Conservation (phyloP, 345 rosid species). For the Litchi chinensis region DNA sequence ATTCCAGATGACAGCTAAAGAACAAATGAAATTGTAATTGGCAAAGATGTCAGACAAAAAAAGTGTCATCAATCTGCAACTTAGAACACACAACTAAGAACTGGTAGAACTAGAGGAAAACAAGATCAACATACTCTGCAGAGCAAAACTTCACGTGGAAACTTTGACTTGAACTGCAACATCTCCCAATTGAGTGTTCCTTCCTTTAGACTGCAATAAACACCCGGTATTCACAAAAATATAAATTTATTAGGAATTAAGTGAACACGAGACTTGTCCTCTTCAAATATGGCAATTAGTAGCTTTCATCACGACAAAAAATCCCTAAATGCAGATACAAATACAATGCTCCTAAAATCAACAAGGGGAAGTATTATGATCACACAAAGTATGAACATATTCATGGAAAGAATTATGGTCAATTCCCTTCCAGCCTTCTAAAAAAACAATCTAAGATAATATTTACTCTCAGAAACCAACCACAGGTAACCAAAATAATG, state of each 20-base stretch:
- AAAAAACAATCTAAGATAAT: not conserved
- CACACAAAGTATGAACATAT: not conserved
- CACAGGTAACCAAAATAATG: not conserved
- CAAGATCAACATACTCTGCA: slow-evolving; percentile 69
- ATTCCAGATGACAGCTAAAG: not conserved
- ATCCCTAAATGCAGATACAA: not conserved
- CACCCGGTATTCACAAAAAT: slow-evolving; percentile 11
- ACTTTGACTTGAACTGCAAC: slow-evolving; percentile 90
- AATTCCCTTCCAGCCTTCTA: not conserved
- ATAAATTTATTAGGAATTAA: not conserved
- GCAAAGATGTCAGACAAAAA: not conserved
- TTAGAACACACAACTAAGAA: not conserved
- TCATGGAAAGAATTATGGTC: not conserved
- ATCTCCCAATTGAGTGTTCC: slow-evolving; percentile 91
- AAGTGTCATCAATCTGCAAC: not conserved
- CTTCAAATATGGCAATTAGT: not conserved
- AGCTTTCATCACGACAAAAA: not conserved
- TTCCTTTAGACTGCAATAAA: slow-evolving; percentile 74
- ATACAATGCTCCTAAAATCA: not conserved
- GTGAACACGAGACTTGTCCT: not conserved
- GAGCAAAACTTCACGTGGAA: slow-evolving; percentile 92
- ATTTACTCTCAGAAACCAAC: not conserved
- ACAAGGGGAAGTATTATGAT: not conserved
- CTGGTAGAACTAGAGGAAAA: not conserved
- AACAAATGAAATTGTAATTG: not conserved